A percentile compares a stretch with the other conserved stretches of the same genome.
Conservation (phyloP, 805 yeast genomes). For the Schizosaccharomyces japonicus region DNA sequence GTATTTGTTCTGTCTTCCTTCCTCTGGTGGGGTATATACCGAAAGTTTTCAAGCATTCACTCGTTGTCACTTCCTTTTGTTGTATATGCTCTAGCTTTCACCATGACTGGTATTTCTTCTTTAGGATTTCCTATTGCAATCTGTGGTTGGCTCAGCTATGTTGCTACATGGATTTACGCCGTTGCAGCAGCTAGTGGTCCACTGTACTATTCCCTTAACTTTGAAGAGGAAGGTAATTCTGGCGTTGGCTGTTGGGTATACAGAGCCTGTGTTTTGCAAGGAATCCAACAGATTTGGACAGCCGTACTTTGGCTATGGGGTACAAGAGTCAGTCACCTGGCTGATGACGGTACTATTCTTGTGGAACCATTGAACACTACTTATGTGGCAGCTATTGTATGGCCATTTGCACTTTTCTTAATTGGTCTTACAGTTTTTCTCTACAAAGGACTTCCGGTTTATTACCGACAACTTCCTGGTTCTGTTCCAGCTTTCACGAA, state of each 20-base stretch:
- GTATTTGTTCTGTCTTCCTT: background rate
- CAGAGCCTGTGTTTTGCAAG: constrained; percentile 2
- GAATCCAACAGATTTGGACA: constrained; percentile 3
- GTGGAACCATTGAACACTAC: background rate
- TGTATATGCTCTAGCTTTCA: constrained; percentile 3
- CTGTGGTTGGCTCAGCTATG: background rate
- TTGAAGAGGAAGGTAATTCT: constrained; percentile 3
- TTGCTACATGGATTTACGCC: constrained; percentile 4
- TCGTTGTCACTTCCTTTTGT: constrained; percentile 1
- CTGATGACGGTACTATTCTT: background rate
- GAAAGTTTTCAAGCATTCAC: constrained; percentile 1
- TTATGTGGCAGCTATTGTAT: background rate
- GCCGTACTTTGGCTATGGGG: constrained; percentile 6
- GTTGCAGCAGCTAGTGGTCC: constrained; percentile 4
- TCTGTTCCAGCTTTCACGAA: constrained; percentile 1
- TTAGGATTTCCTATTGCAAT: background rate
- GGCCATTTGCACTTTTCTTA: background rate
- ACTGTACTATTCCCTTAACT: constrained; percentile 1
- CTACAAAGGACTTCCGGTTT: constrained; percentile 2
- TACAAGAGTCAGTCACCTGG: background rate
- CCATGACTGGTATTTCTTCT: constrained; percentile 1
- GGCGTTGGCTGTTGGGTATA: constrained; percentile 3
- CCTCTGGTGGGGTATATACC: constrained; percentile 5
- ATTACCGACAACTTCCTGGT: constrained; percentile 3
- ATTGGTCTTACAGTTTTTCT: background rate